A percentile compares a stretch with the other conserved stretches of the same genome.
These are phyloP conservation scores for Aspergillus carbonarius DNA, from an alignment of 2,329 filamentous ascomycete species.

Conservation along the genomic window DNA sequence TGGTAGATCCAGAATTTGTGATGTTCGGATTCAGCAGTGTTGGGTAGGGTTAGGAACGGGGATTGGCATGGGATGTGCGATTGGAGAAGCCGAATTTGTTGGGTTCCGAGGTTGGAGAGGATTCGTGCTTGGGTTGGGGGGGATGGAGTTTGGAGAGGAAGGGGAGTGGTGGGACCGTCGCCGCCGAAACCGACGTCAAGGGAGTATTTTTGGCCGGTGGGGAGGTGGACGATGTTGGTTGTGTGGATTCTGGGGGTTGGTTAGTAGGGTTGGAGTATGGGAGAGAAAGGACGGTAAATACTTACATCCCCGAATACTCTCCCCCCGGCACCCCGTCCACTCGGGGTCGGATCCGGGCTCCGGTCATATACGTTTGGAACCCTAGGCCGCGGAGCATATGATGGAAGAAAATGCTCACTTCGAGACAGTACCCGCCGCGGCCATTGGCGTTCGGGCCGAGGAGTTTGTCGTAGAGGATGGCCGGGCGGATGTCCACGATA, in stretches of 20 bases:
- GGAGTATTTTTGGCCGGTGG: conserved; percentile 48
- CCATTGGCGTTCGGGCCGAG: conserved; percentile 28
- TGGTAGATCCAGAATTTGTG: conserved; percentile 56
- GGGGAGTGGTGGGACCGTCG: conserved; percentile 58
- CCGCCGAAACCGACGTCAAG: conserved; percentile 63
- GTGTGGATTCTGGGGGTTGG: conserved; percentile 50
- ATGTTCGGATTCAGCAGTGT: too few relatives aligned
- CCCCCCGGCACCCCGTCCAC: conserved; percentile 28
- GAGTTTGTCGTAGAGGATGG: conserved; percentile 53
- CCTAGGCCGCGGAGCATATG: conserved; percentile 54
- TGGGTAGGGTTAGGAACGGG: conserved; percentile 28
- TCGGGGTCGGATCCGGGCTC: conserved; percentile 45
- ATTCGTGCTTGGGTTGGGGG: conserved; percentile 30
- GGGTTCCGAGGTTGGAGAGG: conserved; percentile 53
- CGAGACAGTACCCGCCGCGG: conserved; percentile 62
- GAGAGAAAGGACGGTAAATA: not conserved
- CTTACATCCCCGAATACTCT: conserved; percentile 28
- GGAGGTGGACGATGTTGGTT: conserved; percentile 56
- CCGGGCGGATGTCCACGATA: conserved; percentile 46
- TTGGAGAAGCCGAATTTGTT: conserved; percentile 54
- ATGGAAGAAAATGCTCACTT: conserved; percentile 56
- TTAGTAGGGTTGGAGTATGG: too few relatives aligned
- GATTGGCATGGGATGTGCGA: conserved; percentile 49
- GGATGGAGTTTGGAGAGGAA: conserved; percentile 38
- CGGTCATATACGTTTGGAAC: conserved; percentile 53